Conservation (phyloP, 805 yeast species). For the Metschnikowia corniflorae region DNA sequence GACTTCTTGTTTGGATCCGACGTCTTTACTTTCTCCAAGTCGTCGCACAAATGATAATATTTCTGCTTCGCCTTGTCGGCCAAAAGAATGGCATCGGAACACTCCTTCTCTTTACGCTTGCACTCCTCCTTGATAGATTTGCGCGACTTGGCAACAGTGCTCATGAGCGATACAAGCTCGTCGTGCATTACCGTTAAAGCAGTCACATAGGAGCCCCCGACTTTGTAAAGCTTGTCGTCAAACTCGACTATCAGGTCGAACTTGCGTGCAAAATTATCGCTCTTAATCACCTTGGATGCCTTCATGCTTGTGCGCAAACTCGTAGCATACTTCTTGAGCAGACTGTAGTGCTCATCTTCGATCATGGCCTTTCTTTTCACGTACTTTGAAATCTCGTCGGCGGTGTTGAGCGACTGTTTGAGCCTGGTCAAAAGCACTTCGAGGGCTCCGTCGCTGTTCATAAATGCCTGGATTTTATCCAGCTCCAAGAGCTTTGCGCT, state of each 20-base stretch:
- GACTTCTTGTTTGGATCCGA: slow-evolving; percentile 84
- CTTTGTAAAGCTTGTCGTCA: slow-evolving; percentile 70
- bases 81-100: slow-evolving; percentile 70
- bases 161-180: slow-evolving; percentile 69
- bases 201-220: slow-evolving; percentile 71
- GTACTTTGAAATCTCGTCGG: slow-evolving; percentile 81
- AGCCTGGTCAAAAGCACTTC: slow-evolving; percentile 68
- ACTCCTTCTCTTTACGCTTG: slow-evolving; percentile 76
- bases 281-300: slow-evolving; percentile 42
- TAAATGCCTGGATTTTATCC: slow-evolving; percentile 47
- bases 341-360: slow-evolving; percentile 76
- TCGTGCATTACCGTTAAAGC: slow-evolving; percentile 83
- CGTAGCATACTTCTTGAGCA: slow-evolving; percentile 65
- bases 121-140: slow-evolving; percentile 81
- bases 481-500: slow-evolving; percentile 18
- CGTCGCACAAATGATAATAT: slow-evolving; percentile 78
- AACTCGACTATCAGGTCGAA: slow-evolving; percentile 68
- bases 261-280: slow-evolving; percentile 62
- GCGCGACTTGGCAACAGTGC: slow-evolving; percentile 67
- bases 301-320: slow-evolving; percentile 50
- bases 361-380: slow-evolving; percentile 72
- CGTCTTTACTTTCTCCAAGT: slow-evolving; percentile 74
- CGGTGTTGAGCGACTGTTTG: slow-evolving; percentile 74
- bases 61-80: slow-evolving; percentile 83
- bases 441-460: slow-evolving; percentile 71